Conservation (phyloP, 257 asterid species). For the Fraxinus americana region DNA sequence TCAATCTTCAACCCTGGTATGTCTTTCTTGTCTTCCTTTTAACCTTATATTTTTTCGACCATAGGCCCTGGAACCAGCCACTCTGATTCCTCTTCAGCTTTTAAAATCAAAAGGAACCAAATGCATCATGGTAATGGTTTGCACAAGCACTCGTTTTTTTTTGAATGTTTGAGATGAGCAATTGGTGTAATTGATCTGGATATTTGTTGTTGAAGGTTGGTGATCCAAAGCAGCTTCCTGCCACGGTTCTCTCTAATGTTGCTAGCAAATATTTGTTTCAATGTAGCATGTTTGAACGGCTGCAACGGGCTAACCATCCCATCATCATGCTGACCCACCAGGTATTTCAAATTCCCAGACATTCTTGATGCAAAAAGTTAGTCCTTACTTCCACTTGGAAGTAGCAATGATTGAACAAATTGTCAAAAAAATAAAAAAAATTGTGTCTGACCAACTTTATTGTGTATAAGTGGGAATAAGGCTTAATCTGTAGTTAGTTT, state of each 20-base stretch:
- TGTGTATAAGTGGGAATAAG: background rate
- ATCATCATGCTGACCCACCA: slow-evolving; percentile 91
- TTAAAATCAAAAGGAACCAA: slow-evolving; percentile 85
- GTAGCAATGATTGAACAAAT: slow-evolving; percentile 9
- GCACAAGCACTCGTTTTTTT: slow-evolving; percentile 11
- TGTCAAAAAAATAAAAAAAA: background rate
- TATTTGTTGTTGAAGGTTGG: slow-evolving; percentile 68
- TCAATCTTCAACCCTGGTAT: slow-evolving; percentile 8
- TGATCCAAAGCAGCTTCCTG: slow-evolving; percentile 99
- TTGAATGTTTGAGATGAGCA: slow-evolving; percentile 19
- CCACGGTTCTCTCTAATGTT: slow-evolving; percentile 89
- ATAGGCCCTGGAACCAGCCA: slow-evolving; percentile 98
- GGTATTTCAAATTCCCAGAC: slow-evolving; percentile 44
- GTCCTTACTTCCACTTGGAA: slow-evolving; percentile 12
- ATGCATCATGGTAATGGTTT: slow-evolving; percentile 83
- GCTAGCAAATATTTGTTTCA: slow-evolving; percentile 91
- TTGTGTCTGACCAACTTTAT: background rate
- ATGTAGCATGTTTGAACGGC: slow-evolving; percentile 98
- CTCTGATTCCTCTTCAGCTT: slow-evolving; percentile 97
- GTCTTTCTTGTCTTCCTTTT: slow-evolving; percentile 27
- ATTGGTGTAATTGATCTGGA: slow-evolving; percentile 26
- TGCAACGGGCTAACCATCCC: slow-evolving; percentile 98
- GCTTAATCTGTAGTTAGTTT: background rate
- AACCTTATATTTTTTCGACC: slow-evolving; percentile 18
- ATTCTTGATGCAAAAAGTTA: slow-evolving; percentile 17